These are phyloP conservation scores for Colletotrichum siamense DNA, from an alignment of 2,329 filamentous ascomycete genomes.

Conservation along the genomic window DNA sequence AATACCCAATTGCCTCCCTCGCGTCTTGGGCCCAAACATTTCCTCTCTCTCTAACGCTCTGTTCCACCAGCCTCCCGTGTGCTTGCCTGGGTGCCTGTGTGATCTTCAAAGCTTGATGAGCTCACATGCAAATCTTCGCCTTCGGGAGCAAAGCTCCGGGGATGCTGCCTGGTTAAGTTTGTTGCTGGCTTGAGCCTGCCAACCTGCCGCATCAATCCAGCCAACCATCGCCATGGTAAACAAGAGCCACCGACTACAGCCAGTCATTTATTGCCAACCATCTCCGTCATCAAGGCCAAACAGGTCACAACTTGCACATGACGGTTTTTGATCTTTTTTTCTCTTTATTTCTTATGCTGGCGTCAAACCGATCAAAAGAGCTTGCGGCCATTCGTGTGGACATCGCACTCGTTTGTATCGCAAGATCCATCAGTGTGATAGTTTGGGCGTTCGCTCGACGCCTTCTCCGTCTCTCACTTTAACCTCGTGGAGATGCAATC, in stretches of 20 bases:
- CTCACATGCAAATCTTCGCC: constrained; percentile 23
- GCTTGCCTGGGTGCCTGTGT: constrained; percentile 12
- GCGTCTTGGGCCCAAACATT: background rate
- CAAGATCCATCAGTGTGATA: constrained; percentile 30
- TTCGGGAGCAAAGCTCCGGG: constrained; percentile 13
- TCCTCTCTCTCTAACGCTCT: background rate
- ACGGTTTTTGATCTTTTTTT: constrained; percentile 12
- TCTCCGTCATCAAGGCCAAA: background rate
- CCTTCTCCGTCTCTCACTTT: constrained; percentile 69
- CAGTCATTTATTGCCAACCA: background rate
- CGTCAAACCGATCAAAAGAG: constrained; percentile 13
- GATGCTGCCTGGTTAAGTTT: constrained; percentile 10
- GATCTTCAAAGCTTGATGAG: constrained; percentile 20
- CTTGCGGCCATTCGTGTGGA: constrained; percentile 2
- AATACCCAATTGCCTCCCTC: background rate
- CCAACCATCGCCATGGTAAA: background rate
- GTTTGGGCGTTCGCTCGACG: constrained; percentile 65
- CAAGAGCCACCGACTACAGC: background rate
- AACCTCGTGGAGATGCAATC: constrained; percentile 69
- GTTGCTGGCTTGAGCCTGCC: constrained; percentile 6
- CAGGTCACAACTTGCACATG: constrained; percentile 11
- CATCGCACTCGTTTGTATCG: constrained; percentile 20
- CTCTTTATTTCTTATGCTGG: constrained; percentile 14
- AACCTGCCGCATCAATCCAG: background rate
- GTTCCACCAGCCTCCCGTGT: background rate